Evolutionary conservation across 2,329 filamentous ascomycete species (phyloP), one percentile per base, ranked within the genome.

Genomic region (Diaporthe australafricana): DNA sequence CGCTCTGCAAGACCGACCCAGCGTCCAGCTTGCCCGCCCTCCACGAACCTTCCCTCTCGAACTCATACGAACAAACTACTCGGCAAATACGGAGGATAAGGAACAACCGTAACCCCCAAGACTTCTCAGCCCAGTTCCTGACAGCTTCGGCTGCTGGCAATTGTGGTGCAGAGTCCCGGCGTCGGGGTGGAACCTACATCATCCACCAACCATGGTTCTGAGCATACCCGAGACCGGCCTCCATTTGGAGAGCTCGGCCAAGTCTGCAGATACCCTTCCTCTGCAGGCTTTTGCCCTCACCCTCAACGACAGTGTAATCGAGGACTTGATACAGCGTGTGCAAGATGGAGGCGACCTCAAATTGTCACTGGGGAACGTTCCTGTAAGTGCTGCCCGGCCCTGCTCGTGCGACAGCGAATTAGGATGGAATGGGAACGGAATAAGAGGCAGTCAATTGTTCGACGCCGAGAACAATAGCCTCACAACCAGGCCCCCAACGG

Each of bases 241-340:
- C 79, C 81, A 85, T 79, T 83, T 91, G 80, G 87, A 88, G 78
- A 85, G 85, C 81, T 83, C 86, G 74, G 81, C 85, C 75, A 83
- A 84, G 66, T 79, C 81, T 70, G 79, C 76, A 77, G 82, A 83
- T 66, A 80, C 82, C 71, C 81, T 88, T 47, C 87, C 87, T 11
- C 82, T 84, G 38, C 88, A 90, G 77, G 88, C 87, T 40, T 89
- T 92, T 77, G 85, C 88, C 74, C 81, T 92, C 70, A 86, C 83
- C n/a, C 81, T 92, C 74, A 86, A 83, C 76, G 86, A 90, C 78
- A 83, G 83, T 78, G 83, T 90, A 66, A 87, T 92, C 76, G 88
- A 90, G 78, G 85, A 89, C 74, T 88, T 92, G 86, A 90, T 92
- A 75, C 85, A 84, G 79, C 89, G 87, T 77, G 85, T 88, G 48